phyloP scores from a whole-genome alignment of 2,329 filamentous ascomycete genomes.

The Aureobasidium sp. region DNA sequence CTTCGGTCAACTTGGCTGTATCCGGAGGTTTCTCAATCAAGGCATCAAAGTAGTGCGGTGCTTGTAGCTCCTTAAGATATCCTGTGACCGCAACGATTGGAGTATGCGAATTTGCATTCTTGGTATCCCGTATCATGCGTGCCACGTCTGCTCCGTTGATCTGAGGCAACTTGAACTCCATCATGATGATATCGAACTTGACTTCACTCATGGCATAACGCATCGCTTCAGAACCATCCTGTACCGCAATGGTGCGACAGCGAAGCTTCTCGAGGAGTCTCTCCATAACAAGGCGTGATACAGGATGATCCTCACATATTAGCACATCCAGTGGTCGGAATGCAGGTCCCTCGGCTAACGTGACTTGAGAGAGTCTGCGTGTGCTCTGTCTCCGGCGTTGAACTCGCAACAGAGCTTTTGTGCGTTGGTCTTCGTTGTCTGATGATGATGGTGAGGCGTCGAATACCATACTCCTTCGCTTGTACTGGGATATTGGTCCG shows the following conservation, averaged over 20 bases:
- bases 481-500: slow-evolving; percentile 56
- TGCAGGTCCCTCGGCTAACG: slow-evolving; percentile 68
- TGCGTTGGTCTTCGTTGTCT: slow-evolving; percentile 89
- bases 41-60: slow-evolving; percentile 90
- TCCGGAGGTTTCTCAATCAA: slow-evolving; percentile 96
- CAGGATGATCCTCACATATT: slow-evolving; percentile 95
- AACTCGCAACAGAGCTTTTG: slow-evolving; percentile 82
- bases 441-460: slow-evolving; percentile 96
- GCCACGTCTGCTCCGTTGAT: slow-evolving; percentile 93
- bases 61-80: slow-evolving; percentile 93
- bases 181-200: slow-evolving; percentile 97
- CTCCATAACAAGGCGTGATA: slow-evolving; percentile 98
- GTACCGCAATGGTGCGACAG: slow-evolving; percentile 85
- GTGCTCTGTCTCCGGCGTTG: slow-evolving; percentile 92
- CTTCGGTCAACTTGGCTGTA: slow-evolving; percentile 79
- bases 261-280: slow-evolving; percentile 90
- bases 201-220: slow-evolving; percentile 93
- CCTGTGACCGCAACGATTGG: slow-evolving; percentile 95
- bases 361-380: slow-evolving; percentile 86
- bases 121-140: slow-evolving; percentile 94
- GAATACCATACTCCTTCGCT: slow-evolving; percentile 86
- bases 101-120: slow-evolving; percentile 87
- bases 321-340: slow-evolving; percentile 89
- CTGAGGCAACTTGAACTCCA: slow-evolving; percentile 90
- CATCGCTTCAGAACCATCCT: slow-evolving; percentile 83